phyloP scores from a whole-genome alignment of 306 rosid species.

The Clitoria ternatea region DNA sequence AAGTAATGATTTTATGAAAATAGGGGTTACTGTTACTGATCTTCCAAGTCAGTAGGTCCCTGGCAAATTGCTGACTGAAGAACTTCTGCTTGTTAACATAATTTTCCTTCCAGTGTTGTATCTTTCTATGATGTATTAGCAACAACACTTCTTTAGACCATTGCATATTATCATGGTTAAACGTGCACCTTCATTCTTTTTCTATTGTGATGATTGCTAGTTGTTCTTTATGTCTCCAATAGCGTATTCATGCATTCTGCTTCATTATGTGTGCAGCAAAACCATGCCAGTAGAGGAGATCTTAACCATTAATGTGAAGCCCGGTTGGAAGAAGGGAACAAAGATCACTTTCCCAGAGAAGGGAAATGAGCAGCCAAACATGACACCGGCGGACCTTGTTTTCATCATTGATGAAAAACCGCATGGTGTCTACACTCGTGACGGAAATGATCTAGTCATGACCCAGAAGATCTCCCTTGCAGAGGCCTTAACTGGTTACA shows the following conservation, averaged over 20 bases:
- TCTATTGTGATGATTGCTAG: not conserved
- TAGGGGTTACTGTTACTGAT: not conserved
- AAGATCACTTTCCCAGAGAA: conserved; percentile 63
- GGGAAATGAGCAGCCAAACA: conserved; percentile 50
- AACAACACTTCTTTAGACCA: not conserved
- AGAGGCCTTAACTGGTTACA: conserved; percentile 55
- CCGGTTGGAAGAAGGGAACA: conserved; percentile 73
- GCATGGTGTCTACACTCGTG: conserved; percentile 43
- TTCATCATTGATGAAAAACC: conserved; percentile 53
- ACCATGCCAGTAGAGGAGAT: conserved; percentile 51
- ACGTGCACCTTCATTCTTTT: not conserved
- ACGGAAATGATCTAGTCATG: conserved; percentile 47
- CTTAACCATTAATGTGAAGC: conserved; percentile 50
- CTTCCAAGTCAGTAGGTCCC: not conserved
- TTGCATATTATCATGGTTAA: not conserved
- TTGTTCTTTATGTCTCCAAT: not conserved
- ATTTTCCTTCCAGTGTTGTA: no score
- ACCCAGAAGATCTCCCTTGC: conserved; percentile 44
- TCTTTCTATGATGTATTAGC: not conserved
- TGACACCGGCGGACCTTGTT: conserved; percentile 45
- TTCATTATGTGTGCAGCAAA: conserved; percentile 33
- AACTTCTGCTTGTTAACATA: not conserved
- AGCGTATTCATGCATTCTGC: not conserved
- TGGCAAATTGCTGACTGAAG: not conserved
- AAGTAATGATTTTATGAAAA: not conserved